Conservation (phyloP, 2,329 filamentous ascomycete species). For the Phoma sp. region DNA sequence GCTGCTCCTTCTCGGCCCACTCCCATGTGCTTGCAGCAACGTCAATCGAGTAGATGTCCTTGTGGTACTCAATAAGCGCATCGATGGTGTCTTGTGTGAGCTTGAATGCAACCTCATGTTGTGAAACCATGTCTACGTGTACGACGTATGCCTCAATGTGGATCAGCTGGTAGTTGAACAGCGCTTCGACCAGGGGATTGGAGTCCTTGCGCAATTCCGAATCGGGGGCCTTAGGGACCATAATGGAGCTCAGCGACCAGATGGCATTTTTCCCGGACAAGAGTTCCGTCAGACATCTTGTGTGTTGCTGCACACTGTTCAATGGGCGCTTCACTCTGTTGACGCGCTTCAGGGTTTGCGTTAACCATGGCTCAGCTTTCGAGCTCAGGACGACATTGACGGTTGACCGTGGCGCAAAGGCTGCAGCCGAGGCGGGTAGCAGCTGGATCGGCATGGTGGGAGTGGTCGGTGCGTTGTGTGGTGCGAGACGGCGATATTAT, state of each 20-base stretch:
- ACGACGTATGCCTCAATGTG: constrained; percentile 98
- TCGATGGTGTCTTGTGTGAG: constrained; percentile 94
- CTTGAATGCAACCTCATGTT: constrained; percentile 98
- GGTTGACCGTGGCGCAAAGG: constrained; percentile 91
- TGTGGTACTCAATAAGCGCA: constrained; percentile 90
- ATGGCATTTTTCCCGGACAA: constrained; percentile 88
- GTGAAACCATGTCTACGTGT: constrained; percentile 97
- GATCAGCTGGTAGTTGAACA: constrained; percentile 92
- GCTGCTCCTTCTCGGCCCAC: constrained; percentile 95
- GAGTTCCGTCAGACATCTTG: constrained; percentile 92
- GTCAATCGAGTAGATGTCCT: constrained; percentile 91
- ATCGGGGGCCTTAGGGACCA: constrained; percentile 89
- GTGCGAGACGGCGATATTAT: constrained; percentile 43
- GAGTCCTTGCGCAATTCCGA: constrained; percentile 80
- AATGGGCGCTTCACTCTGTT: constrained; percentile 95
- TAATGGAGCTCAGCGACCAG: constrained; percentile 91
- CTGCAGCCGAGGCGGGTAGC: constrained; percentile 91
- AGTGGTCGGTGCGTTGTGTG: constrained; percentile 29
- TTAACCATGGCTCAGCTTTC: constrained; percentile 96
- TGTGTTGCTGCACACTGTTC: constrained; percentile 96
- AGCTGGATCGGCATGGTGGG: constrained; percentile 83
- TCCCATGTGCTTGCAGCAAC: constrained; percentile 87
- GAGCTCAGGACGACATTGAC: constrained; percentile 93
- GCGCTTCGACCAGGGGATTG: constrained; percentile 81
- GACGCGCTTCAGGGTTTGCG: constrained; percentile 93